Conservation (phyloP, 2,329 filamentous ascomycete genomes). For the Aphanocladium album region DNA sequence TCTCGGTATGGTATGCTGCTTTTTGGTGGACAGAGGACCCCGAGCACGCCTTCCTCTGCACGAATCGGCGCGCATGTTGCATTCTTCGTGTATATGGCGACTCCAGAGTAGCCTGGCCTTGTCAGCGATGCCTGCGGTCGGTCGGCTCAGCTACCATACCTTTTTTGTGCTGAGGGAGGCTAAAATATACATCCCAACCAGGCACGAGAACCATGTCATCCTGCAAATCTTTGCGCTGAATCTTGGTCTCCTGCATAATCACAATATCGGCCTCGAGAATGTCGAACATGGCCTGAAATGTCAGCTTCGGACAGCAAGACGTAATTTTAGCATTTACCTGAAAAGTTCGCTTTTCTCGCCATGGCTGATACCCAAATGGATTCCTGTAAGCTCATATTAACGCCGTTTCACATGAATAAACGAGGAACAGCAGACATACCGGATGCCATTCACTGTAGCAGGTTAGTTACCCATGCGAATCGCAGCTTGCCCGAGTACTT, state of each 20-base stretch:
- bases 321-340: slow-evolving; percentile 41
- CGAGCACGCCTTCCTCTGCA: slow-evolving; percentile 91
- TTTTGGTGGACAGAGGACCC: slow-evolving; percentile 68
- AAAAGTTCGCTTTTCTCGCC: slow-evolving; percentile 66
- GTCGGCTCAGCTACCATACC: slow-evolving; percentile 43
- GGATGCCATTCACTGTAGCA: slow-evolving; percentile 68
- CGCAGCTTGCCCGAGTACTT: slow-evolving; percentile 7
- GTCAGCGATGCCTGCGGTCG: neutral
- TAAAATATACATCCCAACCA: slow-evolving; percentile 96
- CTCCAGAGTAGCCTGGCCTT: slow-evolving; percentile 78
- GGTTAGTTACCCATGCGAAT: neutral
- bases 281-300: slow-evolving; percentile 78
- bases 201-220: slow-evolving; percentile 96
- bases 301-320: neutral
- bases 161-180: slow-evolving; percentile 88
- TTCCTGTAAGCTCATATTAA: slow-evolving; percentile 48
- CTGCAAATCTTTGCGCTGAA: slow-evolving; percentile 82
- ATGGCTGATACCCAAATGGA: slow-evolving; percentile 80
- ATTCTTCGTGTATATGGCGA: slow-evolving; percentile 92
- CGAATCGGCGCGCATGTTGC: slow-evolving; percentile 77
- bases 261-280: slow-evolving; percentile 88
- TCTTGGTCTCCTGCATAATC: slow-evolving; percentile 93
- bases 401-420: neutral
- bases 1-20: slow-evolving; percentile 68
- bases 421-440: slow-evolving; percentile 39